Percentiles rank a stretch among this genome's conserved stretches.
These are phyloP conservation scores for Hygrophorus pudorinus DNA, from an alignment of 768 basidiomycete genomes.

Conservation along the genomic window DNA sequence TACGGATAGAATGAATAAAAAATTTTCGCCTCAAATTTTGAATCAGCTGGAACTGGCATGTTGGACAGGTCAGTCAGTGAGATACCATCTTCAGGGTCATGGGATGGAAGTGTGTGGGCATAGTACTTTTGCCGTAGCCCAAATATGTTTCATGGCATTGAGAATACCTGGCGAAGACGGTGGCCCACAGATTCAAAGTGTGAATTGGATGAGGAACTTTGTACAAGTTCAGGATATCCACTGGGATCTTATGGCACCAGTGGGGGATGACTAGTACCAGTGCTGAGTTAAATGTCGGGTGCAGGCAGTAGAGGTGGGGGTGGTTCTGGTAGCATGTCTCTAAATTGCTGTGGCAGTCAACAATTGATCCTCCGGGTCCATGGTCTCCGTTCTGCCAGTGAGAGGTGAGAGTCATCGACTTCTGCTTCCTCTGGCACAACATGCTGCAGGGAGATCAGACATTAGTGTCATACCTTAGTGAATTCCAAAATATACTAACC, in stretches of 20 bases:
- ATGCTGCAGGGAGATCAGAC: neutral
- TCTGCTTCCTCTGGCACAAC: neutral
- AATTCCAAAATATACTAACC: neutral
- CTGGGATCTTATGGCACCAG: too few species aligned
- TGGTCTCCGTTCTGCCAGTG: neutral
- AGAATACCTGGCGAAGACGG: too few species aligned
- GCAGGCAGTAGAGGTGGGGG: neutral
- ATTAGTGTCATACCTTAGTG: neutral
- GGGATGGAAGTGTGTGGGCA: constrained; percentile 12
- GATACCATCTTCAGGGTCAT: too few species aligned
- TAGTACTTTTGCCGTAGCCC: constrained; percentile 14
- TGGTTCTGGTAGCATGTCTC: constrained; percentile 1
- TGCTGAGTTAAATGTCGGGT: too few species aligned
- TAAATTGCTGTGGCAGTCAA: neutral
- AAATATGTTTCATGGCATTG: constrained; percentile 10
- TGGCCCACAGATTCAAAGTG: too few species aligned
- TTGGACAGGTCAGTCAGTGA: constrained; percentile 13
- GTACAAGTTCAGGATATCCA: too few species aligned
- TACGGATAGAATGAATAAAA: neutral
- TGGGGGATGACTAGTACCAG: too few species aligned
- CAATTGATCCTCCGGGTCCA: neutral
- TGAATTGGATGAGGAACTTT: too few species aligned
- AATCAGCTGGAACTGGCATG: neutral
- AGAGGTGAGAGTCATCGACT: neutral
- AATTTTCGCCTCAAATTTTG: too few species aligned